Base-by-base conservation (phyloP, 768 basidiomycete species). In the Ramaria sp. region DNA sequence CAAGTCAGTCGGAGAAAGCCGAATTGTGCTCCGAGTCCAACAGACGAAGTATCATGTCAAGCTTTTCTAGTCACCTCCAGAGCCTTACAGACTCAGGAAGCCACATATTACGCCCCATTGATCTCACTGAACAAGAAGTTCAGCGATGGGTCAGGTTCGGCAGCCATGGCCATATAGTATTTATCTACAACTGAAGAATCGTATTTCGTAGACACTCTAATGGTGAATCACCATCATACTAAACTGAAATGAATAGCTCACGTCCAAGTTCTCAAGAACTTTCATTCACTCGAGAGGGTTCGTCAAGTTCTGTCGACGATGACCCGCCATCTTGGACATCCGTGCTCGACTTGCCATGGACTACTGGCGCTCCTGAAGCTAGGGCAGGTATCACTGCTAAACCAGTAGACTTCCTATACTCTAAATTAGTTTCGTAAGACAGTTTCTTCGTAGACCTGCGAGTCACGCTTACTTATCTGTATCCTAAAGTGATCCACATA, bases 321-420 rank as follows among this genome's bases (percentile, higher is more conserved):
- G 51, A 52, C 17, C 31, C 33, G 31, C 33, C 42, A 37, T 4
- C 34, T 10, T 30, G 20, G n/a, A 13, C 38, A 6, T 56, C 45
- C 10, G 34, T 56, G 3, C 45, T 56, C 24, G 45, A 56, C 22
- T 42, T 56, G n/a, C 45, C 43, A 30, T 56, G 54, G 54, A n/a
- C 34, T 5, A 31, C 17, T 47, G 45, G 19, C 24, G 45, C 20
- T 37, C 12, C 24, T 22, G n/a, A 3, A 20, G 39, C 41, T n/a
- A 45, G 39, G 13, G 13, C 17, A 15, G 31, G n/a, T 10, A 20
- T 12, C n/a, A 20, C 2, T 20, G 12, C 20, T 34, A 56, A 56
- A 22, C 2, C 54, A 15, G n/a, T 47, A 56, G 45, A 56, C 31
- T 12, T 13, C 9, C 27, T 56, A 27, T 56, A 56, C 24, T 19